Base-by-base conservation (phyloP, 2,329 filamentous ascomycete genomes). In the Botrytis paeoniae region DNA sequence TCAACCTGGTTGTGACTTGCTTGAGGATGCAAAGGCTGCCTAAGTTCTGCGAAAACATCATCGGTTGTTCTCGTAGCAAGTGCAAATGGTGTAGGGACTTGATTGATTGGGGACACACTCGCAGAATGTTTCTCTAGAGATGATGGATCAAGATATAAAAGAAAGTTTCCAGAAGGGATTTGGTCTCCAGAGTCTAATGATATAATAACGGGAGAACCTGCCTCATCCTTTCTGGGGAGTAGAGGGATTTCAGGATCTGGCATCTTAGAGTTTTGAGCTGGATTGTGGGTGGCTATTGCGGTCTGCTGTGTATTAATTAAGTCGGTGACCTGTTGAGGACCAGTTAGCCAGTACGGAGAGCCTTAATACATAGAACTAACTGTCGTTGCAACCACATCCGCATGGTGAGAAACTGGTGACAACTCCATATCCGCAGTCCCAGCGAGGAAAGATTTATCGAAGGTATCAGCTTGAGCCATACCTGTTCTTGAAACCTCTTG, bases 31-130 rank as follows among this genome's bases (percentile, higher is more conserved):
- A 69, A 39, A 45, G 70, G 70, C 43, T 32, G 70, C 43, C 32
- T 68, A 6, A 81, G 74, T 39, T 81, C 79, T 12, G 78, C 78
- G 65, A 80, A 80, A 2, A 81, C 78, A 69, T 78, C 77, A 20
- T 77, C 76, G 7, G 76, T 77, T 5, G 76, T 78, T 65, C 79
- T 75, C 41, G 76, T 73, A 12, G 77, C 69, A 29, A 81, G 74
- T 16, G 76, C 73, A 29, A 51, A 57, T 57, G 65, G 48, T 41
- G 54, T 22, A 43, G 65, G 37, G n/a, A 16, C 35, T 16, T 78
- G 76, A 16, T 69, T 62, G 39, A 63, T 65, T 39, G 43, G 22
- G 54, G 65, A 10, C 37, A 29, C 61, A 77, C 65, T 70, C 71
- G 74, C 39, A 73, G 72, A 48, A 76, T 71, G 43, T 75, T 74